Conservation (phyloP, 2,329 filamentous ascomycete species). For the Juglanconis juglandina region DNA sequence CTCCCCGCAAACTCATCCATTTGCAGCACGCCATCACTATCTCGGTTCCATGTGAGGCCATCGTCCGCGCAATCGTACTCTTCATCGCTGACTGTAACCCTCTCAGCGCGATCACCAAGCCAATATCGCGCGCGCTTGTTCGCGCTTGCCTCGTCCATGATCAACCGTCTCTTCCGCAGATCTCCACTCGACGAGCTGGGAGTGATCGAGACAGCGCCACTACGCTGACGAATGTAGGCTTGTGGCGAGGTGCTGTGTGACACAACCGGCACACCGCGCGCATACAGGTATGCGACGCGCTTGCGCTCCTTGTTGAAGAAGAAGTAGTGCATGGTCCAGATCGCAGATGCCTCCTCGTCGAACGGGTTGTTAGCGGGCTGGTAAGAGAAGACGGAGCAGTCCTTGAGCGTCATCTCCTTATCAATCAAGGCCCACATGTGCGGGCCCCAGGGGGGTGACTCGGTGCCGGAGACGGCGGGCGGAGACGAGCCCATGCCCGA, state of each 20-base stretch:
- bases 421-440: conserved; percentile 91
- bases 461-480: conserved; percentile 27
- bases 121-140: conserved; percentile 84
- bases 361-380: conserved; percentile 86
- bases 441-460: conserved; percentile 69
- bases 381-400: conserved; percentile 88
- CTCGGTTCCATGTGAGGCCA: conserved; percentile 54
- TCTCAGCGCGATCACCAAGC: conserved; percentile 67
- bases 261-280: conserved; percentile 80
- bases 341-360: conserved; percentile 84
- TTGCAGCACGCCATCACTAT: conserved; percentile 56
- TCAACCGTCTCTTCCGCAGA: conserved; percentile 24
- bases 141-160: conserved; percentile 44
- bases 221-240: conserved; percentile 24
- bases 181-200: conserved; percentile 24
- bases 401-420: conserved; percentile 87
- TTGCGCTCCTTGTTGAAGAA: conserved; percentile 94
- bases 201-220: conserved; percentile 30
- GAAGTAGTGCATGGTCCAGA: conserved; percentile 96
- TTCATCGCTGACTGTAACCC: conserved; percentile 40
- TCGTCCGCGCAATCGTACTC: conserved; percentile 50
- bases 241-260: conserved; percentile 57
- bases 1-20: conserved; percentile 46
- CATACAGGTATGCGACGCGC: conserved; percentile 88
- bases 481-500: conserved; percentile 41